Base-by-base conservation (phyloP, 345 rosid genomes). In the Ricinus communis region DNA sequence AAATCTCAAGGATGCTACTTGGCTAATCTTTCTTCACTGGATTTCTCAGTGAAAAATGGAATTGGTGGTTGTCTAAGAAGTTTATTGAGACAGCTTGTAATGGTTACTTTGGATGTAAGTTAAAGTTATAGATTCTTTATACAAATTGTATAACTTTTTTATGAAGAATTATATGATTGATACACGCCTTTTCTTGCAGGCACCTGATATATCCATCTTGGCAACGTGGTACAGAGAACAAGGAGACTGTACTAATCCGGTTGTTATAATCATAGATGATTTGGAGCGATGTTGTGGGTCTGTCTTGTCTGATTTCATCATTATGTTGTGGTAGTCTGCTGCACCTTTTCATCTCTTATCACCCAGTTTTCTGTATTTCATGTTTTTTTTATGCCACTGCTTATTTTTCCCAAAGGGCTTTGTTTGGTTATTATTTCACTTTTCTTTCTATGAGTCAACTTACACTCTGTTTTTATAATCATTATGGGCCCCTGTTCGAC, bases 21-120 rank as follows among this genome's bases (percentile, higher is more conserved):
- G 50, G 97, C 99, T 33, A 92, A 86, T 79, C 99, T 95, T 78
- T 92, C 96, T 61, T 92, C 99, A 1, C 33, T 75, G 74, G 96
- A 95, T 56, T 90, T 95, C 82, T 78, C 81, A 0, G 76, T 86
- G 74, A 89, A 86, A 82, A 87, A 63, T 76, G 99, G 97, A 41
- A 81, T 88, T 74, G 88, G 89, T 54, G 91, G 92, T 61, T 90
- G 97, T 81, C 82, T 95, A 66, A 85, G 87, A 78, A 93, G 86
- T 74, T 85, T 95, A 73, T 74, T 95, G 71, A 85, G 90, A 75
- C 97, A 92, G 78, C 84, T 95, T 70, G 76, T 87, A 70, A 74
- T 70, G 80, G 81, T 81, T 76, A 62, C 90, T 63, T n/a, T 87
- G 66, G 97, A 95, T 83, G 97, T 89, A 82, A 87, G 96, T 43